phyloP scores from a whole-genome alignment of 2,329 filamentous ascomycete genomes.

The Incumbomyces delicatus region DNA sequence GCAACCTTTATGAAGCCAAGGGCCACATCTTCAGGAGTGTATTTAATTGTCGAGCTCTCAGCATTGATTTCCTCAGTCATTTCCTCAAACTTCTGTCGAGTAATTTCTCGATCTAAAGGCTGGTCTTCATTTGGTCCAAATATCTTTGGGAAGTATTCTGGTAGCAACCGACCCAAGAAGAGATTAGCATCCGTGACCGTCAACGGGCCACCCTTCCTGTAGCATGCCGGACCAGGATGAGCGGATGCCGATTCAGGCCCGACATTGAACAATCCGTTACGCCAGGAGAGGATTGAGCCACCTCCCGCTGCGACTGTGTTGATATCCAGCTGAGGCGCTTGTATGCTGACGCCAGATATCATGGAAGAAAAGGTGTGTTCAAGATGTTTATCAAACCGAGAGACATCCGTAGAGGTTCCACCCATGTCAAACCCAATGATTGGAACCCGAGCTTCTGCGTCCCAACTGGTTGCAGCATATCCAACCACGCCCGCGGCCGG shows the following conservation, averaged over 20 bases:
- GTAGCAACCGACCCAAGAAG: conserved; percentile 73
- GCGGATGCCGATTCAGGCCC: conserved; percentile 86
- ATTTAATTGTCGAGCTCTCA: conserved; percentile 50
- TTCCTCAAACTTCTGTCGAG: conserved; percentile 63
- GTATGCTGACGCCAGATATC: conserved; percentile 86
- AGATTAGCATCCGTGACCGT: conserved; percentile 91
- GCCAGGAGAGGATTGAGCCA: conserved; percentile 61
- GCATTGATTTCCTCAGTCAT: conserved; percentile 66
- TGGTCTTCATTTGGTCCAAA: conserved; percentile 85
- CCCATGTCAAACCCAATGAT: conserved; percentile 97
- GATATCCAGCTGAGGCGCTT: conserved; percentile 85
- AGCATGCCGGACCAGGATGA: conserved; percentile 84
- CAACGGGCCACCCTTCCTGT: conserved; percentile 79
- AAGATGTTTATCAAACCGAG: conserved; percentile 75
- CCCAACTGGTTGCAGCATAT: conserved; percentile 87
- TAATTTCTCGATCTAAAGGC: conserved; percentile 66
- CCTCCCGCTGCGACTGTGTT: conserved; percentile 91
- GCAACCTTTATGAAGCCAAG: conserved; percentile 88
- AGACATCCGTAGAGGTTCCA: conserved; percentile 85
- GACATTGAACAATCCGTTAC: conserved; percentile 82
- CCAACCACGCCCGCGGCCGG: conserved; percentile 91
- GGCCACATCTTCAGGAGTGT: conserved; percentile 75
- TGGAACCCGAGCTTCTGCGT: conserved; percentile 67
- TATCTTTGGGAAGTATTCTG: conserved; percentile 92
- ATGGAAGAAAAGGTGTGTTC: conserved; percentile 93